Base-by-base conservation (phyloP, 2,329 filamentous ascomycete genomes). In the Fusarium sp. region DNA sequence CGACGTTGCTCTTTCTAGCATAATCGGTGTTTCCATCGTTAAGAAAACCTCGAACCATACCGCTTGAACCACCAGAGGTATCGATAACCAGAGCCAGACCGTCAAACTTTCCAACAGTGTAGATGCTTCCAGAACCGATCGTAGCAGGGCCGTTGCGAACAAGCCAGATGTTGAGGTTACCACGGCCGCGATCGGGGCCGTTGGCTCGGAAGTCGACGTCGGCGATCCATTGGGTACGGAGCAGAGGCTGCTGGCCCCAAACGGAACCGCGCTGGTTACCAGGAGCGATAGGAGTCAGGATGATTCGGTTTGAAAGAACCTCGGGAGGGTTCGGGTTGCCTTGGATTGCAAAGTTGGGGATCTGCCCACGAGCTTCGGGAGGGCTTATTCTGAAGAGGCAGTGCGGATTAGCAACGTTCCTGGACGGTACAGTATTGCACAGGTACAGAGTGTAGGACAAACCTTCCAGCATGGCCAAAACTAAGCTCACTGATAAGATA, bases 151-250 rank as follows among this genome's bases (percentile, higher is more conserved):
- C 91, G 62, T 92, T 86, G 72, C 88, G 89, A 52, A 88, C 90
- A 75, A 96, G 93, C 96, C 96, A 99, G 74, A 99, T 85, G 79
- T 98, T 95, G 71, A 99, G 83, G 80, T 96, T 97, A 48, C 96
- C 96, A 59, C 90, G 89, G 50, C 90, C 93, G 71, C 92, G 85
- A 76, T 98, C 96, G 67, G 91, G 90, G 9, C 96, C 96, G 64
- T 88, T 93, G 52, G 90, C 92, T 71, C 96, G 89, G 80, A 99
- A 97, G 75, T 96, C 90, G 71, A 98, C 84, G 75, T 97, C 92
- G 50, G 90, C 89, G 10, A 88, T 86, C 94, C 94, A 99, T 78
- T 90, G 86, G n/a, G 84, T 80, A 62, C 90, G 83, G 71, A 87
- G 79, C 48, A 92, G 83, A 33, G 85, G 75, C 60, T 83, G 78